Percentiles rank a stretch among this genome's conserved stretches.
These are phyloP conservation scores for Musa beccarii DNA, from an alignment of 176 grass and related monocot species.

Conservation along the genomic window DNA sequence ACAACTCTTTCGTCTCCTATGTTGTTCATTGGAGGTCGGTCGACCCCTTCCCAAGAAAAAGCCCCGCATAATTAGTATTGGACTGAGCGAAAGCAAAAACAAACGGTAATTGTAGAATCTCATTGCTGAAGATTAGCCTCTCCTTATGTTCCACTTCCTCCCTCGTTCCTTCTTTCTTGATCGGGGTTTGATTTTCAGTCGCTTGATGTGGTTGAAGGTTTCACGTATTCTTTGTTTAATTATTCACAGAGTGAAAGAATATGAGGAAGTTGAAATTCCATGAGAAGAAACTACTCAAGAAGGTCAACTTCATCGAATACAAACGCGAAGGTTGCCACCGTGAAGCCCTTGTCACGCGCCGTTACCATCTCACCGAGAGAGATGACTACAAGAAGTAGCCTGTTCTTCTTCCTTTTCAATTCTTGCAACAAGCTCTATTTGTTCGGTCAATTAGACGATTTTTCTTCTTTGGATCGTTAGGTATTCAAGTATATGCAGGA, in stretches of 20 bases:
- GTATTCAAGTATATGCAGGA: conserved; percentile 49
- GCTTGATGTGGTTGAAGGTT: too few species aligned
- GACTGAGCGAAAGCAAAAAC: too few species aligned
- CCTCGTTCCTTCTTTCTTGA: too few species aligned
- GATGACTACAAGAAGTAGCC: conserved; percentile 55
- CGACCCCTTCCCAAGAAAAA: too few species aligned
- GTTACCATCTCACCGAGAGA: conserved; percentile 42
- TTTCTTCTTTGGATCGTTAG: conserved; percentile 6
- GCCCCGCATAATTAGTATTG: too few species aligned
- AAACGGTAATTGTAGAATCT: too few species aligned
- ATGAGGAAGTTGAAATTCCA: conserved; percentile 61
- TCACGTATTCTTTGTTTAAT: background rate
- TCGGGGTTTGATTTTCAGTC: too few species aligned
- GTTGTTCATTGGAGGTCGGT: too few species aligned
- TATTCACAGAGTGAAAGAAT: background rate
- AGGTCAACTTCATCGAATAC: conserved; percentile 41
- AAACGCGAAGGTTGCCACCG: conserved; percentile 39
- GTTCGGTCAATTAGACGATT: background rate
- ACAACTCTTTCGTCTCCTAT: too few species aligned
- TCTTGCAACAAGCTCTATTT: background rate
- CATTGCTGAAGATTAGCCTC: too few species aligned
- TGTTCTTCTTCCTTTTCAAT: background rate
- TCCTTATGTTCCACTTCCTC: too few species aligned
- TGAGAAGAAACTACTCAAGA: conserved; percentile 56
- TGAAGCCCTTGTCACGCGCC: conserved; percentile 35